A percentile compares a stretch with the other conserved stretches of the same genome.
Evolutionary conservation across 495 filamentous ascomycete species (phyloP).

Genomic region (Daldinia vernicosa): DNA sequence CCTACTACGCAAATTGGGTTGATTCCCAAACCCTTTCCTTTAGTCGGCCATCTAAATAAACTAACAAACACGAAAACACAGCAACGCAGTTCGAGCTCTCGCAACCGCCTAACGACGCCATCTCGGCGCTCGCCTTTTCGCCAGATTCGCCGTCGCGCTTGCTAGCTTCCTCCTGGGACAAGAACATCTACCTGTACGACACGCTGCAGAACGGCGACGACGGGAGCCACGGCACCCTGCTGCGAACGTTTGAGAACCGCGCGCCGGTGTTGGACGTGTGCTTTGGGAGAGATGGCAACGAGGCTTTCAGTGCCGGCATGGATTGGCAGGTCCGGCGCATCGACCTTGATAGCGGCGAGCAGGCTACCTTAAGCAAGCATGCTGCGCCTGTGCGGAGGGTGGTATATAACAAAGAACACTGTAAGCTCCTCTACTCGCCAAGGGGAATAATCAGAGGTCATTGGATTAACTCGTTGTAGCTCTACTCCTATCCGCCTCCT

Average conservation of each 20-base stretch:
- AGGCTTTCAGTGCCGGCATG: constrained; percentile 84
- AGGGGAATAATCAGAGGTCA: neutral
- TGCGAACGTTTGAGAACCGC: constrained; percentile 79
- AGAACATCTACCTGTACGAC: constrained; percentile 90
- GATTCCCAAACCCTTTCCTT: neutral
- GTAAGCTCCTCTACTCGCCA: constrained; percentile 48
- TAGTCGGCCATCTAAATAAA: neutral
- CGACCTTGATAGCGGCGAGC: constrained; percentile 73
- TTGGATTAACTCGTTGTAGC: constrained; percentile 43
- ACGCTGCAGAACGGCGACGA: constrained; percentile 63
- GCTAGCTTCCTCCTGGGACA: constrained; percentile 95
- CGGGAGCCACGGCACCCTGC: constrained; percentile 63
- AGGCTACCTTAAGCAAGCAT: constrained; percentile 82
- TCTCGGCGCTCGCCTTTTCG: constrained; percentile 87
- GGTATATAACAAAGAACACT: constrained; percentile 79
- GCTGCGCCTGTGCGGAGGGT: constrained; percentile 80
- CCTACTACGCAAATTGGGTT: neutral
- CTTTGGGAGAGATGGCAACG: constrained; percentile 81
- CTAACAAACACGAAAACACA: constrained; percentile 42
- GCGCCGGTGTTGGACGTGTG: constrained; percentile 92
- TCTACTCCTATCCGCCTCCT: constrained; percentile 86
- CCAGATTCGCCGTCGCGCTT: constrained; percentile 72
- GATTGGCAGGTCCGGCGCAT: constrained; percentile 88
- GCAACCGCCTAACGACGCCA: constrained; percentile 83
- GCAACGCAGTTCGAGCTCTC: constrained; percentile 74